These are phyloP conservation scores for Plasmodium relictum DNA, from an alignment of 169 alveolate species.

Conservation along the genomic window DNA sequence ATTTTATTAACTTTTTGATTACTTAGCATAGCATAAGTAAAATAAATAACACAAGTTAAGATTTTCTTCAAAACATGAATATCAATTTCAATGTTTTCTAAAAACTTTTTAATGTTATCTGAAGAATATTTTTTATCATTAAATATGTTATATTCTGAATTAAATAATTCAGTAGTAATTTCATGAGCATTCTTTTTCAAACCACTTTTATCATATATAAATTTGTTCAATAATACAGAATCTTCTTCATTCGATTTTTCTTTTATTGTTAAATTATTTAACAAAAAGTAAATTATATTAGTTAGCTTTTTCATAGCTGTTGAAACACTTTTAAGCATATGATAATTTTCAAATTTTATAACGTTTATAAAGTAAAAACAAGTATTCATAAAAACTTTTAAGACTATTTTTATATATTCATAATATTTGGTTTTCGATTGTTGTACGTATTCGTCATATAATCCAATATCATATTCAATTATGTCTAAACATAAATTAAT, in stretches of 20 bases:
- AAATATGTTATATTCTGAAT: conserved; percentile 24
- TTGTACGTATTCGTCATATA: conserved; percentile 63
- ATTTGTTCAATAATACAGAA: background rate
- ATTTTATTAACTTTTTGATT: conserved; percentile 59
- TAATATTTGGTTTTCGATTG: conserved; percentile 66
- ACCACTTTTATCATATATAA: conserved; percentile 2
- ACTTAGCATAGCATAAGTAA: conserved; percentile 67
- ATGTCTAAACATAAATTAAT: conserved; percentile 64
- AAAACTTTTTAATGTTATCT: conserved; percentile 34
- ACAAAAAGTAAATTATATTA: conserved; percentile 35
- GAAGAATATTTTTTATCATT: conserved; percentile 9
- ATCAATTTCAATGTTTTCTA: conserved; percentile 66
- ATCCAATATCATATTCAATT: conserved; percentile 66
- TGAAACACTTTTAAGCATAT: conserved; percentile 70
- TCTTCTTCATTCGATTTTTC: conserved; percentile 26
- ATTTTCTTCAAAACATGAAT: conserved; percentile 55
- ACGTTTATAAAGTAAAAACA: conserved; percentile 58
- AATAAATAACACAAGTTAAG: conserved; percentile 56
- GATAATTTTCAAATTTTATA: conserved; percentile 40
- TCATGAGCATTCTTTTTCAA: conserved; percentile 26
- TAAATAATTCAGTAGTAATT: conserved; percentile 46
- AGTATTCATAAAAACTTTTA: conserved; percentile 67
- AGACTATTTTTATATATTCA: conserved; percentile 45
- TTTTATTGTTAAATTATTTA: conserved; percentile 32
- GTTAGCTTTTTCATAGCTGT: conserved; percentile 61